A percentile compares a stretch with the other conserved stretches of the same genome.
Evolutionary conservation across 164 flowering plant genomes (phyloP).

Genomic region (Magnolia sinica): DNA sequence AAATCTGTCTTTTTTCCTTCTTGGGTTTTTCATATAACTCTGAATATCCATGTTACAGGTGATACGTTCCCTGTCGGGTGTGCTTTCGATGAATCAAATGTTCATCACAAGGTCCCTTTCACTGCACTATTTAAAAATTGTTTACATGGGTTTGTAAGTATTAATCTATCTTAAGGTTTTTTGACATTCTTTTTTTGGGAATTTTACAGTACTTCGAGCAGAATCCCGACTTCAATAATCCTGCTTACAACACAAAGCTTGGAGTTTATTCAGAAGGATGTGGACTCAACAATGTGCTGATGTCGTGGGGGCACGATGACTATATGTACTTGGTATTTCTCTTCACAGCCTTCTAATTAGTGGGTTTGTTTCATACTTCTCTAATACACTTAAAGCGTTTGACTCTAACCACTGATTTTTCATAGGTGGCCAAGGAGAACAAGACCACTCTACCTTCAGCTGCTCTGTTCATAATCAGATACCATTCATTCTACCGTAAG

Average conservation of each 20-base stretch:
- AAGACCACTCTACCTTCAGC: constrained; percentile 65
- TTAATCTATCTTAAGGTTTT: not conserved
- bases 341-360: not conserved
- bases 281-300: constrained; percentile 59
- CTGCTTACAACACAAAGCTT: constrained; percentile 48
- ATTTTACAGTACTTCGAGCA: constrained; percentile 46
- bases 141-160: not conserved
- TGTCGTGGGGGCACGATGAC: constrained; percentile 84
- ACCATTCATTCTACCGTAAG: constrained; percentile 74
- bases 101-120: constrained; percentile 57
- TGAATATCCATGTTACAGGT: constrained; percentile 29
- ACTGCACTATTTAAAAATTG: not conserved
- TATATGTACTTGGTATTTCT: constrained; percentile 76
- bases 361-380: not conserved
- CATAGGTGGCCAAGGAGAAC: constrained; percentile 66
- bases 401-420: not conserved
- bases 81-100: constrained; percentile 59
- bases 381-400: not conserved
- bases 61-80: constrained; percentile 85
- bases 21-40: not conserved
- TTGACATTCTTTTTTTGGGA: not conserved
- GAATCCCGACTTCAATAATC: constrained; percentile 52
- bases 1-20: not conserved
- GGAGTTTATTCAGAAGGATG: constrained; percentile 60
- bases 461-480: constrained; percentile 67